Conservation (phyloP, 75 land plant genomes). For the Sequoiadendron giganteum region DNA sequence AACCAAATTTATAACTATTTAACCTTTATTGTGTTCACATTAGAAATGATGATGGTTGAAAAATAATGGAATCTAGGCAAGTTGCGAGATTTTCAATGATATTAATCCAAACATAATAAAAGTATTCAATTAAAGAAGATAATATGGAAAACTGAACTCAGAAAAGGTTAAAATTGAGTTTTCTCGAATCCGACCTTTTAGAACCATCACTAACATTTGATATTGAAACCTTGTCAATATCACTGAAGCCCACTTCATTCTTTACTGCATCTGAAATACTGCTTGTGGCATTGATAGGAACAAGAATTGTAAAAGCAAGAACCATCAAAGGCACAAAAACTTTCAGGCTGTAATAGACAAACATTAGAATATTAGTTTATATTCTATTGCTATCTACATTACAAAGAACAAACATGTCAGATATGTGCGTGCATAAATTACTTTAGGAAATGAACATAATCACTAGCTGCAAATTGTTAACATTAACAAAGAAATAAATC, state of each 20-base stretch:
- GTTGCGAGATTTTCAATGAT: not conserved
- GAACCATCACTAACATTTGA: conserved; percentile 36
- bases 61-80: not conserved
- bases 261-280: not conserved
- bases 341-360: conserved; percentile 42
- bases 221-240: conserved; percentile 35
- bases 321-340: conserved; percentile 50
- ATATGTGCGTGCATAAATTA: not conserved
- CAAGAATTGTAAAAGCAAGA: conserved; percentile 31
- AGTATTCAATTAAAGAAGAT: not conserved
- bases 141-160: not conserved
- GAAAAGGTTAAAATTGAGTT: conserved; percentile 1
- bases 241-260: conserved; percentile 1
- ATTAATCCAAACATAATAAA: not conserved
- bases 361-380: not conserved
- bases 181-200: conserved; percentile 17
- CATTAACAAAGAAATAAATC: not conserved
- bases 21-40: not conserved
- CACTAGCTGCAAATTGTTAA: not conserved
- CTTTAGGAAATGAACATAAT: not conserved
- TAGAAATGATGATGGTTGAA: not conserved
- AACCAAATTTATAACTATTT: not conserved
- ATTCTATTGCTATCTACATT: not conserved
- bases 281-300: conserved; percentile 55
- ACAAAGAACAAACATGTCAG: not conserved